These are phyloP conservation scores for Rehmannia glutinosa DNA, from an alignment of 257 asterid genomes.

Conservation along the genomic window DNA sequence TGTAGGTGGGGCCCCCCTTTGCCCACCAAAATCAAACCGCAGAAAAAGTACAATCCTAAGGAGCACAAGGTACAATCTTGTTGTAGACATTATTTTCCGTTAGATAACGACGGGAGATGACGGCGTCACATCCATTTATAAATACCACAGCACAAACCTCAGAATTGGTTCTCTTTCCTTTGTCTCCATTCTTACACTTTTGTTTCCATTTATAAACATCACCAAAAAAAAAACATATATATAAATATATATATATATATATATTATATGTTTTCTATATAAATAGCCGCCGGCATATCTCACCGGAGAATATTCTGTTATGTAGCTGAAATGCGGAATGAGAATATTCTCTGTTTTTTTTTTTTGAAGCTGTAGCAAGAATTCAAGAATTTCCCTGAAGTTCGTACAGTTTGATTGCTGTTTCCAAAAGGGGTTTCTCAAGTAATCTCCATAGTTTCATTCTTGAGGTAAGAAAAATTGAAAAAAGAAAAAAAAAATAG, in stretches of 20 bases:
- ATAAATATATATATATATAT: neutral
- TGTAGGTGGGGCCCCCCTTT: conserved; percentile 57
- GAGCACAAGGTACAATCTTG: conserved; percentile 27
- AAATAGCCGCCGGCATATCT: neutral
- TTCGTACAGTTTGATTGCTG: neutral
- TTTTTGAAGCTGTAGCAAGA: neutral
- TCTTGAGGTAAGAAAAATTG: conserved; percentile 9
- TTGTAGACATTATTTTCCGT: conserved; percentile 32
- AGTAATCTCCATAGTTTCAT: neutral
- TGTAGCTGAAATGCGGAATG: conserved; percentile 13
- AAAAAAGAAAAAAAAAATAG: neutral
- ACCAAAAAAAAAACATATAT: neutral
- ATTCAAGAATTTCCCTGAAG: neutral
- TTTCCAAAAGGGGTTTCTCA: neutral
- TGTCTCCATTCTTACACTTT: conserved; percentile 1
- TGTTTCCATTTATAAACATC: neutral
- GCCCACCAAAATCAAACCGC: conserved; percentile 30
- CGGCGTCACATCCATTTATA: conserved; percentile 36
- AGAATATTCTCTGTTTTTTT: neutral
- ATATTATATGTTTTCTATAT: too few relatives aligned
- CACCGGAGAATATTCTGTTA: conserved; percentile 20
- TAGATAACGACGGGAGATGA: conserved; percentile 45
- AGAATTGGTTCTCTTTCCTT: conserved; percentile 15
- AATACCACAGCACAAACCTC: conserved; percentile 15
- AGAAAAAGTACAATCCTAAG: conserved; percentile 16